phyloP scores from a whole-genome alignment of 352 stramenopile genomes.

The Phytophthora quininea region DNA sequence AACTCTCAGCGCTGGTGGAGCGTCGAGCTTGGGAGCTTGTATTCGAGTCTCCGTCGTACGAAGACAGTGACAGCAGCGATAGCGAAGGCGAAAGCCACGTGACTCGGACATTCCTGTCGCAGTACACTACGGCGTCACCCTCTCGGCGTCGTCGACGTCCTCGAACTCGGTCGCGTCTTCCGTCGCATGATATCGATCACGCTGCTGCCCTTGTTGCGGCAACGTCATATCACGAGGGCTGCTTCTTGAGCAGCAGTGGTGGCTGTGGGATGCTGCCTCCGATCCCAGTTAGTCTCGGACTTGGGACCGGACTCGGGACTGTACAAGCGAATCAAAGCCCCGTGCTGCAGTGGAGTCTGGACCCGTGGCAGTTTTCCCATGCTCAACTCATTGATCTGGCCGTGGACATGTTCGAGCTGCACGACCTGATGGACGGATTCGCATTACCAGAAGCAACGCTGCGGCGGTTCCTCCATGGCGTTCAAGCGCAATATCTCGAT shows the following conservation, averaged over 20 bases:
- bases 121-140: conserved; percentile 70
- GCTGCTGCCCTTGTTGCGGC: conserved; percentile 41
- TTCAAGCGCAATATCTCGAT: conserved; percentile 79
- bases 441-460: conserved; percentile 60
- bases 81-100: conserved; percentile 43
- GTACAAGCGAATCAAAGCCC: conserved; percentile 22
- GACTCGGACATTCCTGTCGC: conserved; percentile 74
- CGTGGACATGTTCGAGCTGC: conserved; percentile 77
- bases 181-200: conserved; percentile 43
- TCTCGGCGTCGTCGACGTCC: conserved; percentile 32
- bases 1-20: conserved; percentile 70
- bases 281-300: conserved; percentile 14
- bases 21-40: conserved; percentile 74
- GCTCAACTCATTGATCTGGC: conserved; percentile 71
- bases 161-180: conserved; percentile 26
- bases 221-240: conserved; percentile 44
- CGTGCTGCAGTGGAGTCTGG: conserved; percentile 55
- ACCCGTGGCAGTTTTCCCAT: conserved; percentile 64
- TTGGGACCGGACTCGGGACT: conserved; percentile 7
- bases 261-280: conserved; percentile 20
- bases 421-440: conserved; percentile 69
- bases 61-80: conserved; percentile 52
- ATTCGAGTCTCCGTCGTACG: conserved; percentile 59
- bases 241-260: conserved; percentile 36
- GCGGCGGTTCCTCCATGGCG: conserved; percentile 65